Percentiles rank a stretch among this genome's conserved stretches.
These are phyloP conservation scores for Fusarium musae DNA, from an alignment of 2,329 filamentous ascomycete genomes.

Conservation along the genomic window DNA sequence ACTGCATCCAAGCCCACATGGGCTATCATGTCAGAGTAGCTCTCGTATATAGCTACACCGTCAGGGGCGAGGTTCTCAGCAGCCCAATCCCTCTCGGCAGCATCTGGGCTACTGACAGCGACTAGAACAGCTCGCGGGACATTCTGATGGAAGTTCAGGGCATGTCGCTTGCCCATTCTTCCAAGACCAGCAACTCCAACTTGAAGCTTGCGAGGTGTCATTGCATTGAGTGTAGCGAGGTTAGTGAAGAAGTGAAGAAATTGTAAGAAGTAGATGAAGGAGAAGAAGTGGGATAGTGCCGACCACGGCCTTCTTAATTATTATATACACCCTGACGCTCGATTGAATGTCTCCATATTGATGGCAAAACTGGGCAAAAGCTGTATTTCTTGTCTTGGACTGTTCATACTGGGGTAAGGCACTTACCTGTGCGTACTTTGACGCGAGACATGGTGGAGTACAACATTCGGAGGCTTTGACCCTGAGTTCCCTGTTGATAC, in stretches of 20 bases:
- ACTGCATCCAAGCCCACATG: slow-evolving; percentile 55
- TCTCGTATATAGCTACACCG: slow-evolving; percentile 56
- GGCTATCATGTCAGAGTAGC: slow-evolving; percentile 60
- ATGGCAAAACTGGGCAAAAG: not conserved
- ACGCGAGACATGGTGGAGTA: not conserved
- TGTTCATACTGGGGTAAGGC: rapidly evolving
- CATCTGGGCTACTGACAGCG: slow-evolving; percentile 60
- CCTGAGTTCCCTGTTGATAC: rapidly evolving
- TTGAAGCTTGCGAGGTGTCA: slow-evolving; percentile 48
- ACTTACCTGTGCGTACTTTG: not conserved
- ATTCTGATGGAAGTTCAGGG: slow-evolving; percentile 57
- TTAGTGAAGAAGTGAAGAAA: not conserved
- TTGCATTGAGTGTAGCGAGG: not conserved
- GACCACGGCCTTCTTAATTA: not conserved
- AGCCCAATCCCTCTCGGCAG: slow-evolving; percentile 58
- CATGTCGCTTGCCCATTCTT: slow-evolving; percentile 64
- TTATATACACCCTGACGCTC: not conserved
- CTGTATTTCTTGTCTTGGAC: not conserved
- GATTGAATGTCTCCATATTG: rapidly evolving
- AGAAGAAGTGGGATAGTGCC: not conserved
- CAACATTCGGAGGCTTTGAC: not conserved
- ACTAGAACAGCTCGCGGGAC: slow-evolving; percentile 61
- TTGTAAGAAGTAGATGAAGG: not conserved
- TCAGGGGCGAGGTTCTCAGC: slow-evolving; percentile 55
- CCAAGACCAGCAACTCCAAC: slow-evolving; percentile 62